These are phyloP conservation scores for Lasiodiplodia gonubiensis DNA, from an alignment of 2,329 filamentous ascomycete genomes.

Conservation along the genomic window DNA sequence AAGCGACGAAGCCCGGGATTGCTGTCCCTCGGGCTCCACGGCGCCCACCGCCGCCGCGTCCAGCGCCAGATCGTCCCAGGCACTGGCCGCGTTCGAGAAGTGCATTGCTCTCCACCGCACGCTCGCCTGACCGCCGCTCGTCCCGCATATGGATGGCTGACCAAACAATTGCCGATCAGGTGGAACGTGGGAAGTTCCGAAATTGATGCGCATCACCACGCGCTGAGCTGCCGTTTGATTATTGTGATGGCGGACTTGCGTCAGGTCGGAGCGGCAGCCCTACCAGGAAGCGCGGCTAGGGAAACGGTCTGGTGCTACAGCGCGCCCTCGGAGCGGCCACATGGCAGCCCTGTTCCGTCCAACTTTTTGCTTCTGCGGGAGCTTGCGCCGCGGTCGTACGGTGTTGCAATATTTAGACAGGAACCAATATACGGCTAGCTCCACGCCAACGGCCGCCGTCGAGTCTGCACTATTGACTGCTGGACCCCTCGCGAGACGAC, in stretches of 20 bases:
- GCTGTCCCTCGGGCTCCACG: slow-evolving; percentile 13
- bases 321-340: slow-evolving; percentile 20
- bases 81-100: slow-evolving; percentile 15
- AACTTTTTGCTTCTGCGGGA: slow-evolving; percentile 22
- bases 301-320: slow-evolving; percentile 21
- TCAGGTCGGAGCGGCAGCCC: slow-evolving; percentile 19
- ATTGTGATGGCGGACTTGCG: slow-evolving; percentile 17
- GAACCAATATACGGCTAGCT: slow-evolving; percentile 9
- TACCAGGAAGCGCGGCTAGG: slow-evolving; percentile 20
- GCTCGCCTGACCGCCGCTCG: slow-evolving; percentile 17
- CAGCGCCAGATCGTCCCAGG: slow-evolving; percentile 16
- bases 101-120: neutral
- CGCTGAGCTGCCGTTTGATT: slow-evolving; percentile 8
- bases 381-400: slow-evolving; percentile 16
- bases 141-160: slow-evolving; percentile 9
- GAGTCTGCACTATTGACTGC: slow-evolving; percentile 16
- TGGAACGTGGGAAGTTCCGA: slow-evolving; percentile 18
- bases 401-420: slow-evolving; percentile 22
- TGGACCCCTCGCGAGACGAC: slow-evolving; percentile 3
- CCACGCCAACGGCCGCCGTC: slow-evolving; percentile 16
- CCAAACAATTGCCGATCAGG: slow-evolving; percentile 16
- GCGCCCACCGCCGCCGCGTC: slow-evolving; percentile 11
- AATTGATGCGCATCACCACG: slow-evolving; percentile 25
- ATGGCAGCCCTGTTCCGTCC: slow-evolving; percentile 21
- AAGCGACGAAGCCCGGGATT: slow-evolving; percentile 9